Base-by-base conservation (phyloP, 2,329 filamentous ascomycete genomes). In the Capronia coronata region DNA sequence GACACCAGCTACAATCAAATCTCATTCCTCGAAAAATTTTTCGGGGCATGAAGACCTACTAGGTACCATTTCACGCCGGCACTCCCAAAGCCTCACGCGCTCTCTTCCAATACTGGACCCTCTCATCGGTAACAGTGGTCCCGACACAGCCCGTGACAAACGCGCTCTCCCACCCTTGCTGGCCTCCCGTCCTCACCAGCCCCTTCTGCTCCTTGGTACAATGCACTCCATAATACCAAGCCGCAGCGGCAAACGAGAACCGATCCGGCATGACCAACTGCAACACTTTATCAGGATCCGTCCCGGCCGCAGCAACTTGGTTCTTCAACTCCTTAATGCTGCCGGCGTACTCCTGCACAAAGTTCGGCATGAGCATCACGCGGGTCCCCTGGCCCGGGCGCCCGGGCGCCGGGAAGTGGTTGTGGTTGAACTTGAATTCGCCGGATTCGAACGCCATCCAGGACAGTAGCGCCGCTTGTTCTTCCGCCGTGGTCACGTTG, bases 381-480 rank as follows among this genome's bases (percentile, higher is more conserved):
- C 79, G 69, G 0, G 86, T 89, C 19, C 86, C 86, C 65, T 90
- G 84, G 7, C 86, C 86, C 0, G 82, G 74, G 0, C 68, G 35
- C 13, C 63, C 66, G 0, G 76, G 76, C 1, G 48, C 52, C 2
- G 57, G 57, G 69, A 65, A 76, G 59, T 80, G 71, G 68, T 89
- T 87, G 65, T 74, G 76, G 67, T 83, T 86, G 75, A 79, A 90
- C 61, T 77, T 74, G 69, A 90, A 86, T 55, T 82, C 75, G 18
- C 49, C 79, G 1, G 78, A 80, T 70, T 94, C 88, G 63, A 82
- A 82, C 9, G 83, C 78, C 70, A 87, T 84, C 62, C 88, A 72
- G 10, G 82, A 74, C 37, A 93, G 63, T 13, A 90, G 66, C 18
- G 82, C 86, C 5, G 86, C 86, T 63, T 85, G 81, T 59, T 84